Evolutionary conservation across 2,329 filamentous ascomycete species (phyloP), one percentile per base, ranked within the genome.

Genomic region (Aspergillus fumigatus): DNA sequence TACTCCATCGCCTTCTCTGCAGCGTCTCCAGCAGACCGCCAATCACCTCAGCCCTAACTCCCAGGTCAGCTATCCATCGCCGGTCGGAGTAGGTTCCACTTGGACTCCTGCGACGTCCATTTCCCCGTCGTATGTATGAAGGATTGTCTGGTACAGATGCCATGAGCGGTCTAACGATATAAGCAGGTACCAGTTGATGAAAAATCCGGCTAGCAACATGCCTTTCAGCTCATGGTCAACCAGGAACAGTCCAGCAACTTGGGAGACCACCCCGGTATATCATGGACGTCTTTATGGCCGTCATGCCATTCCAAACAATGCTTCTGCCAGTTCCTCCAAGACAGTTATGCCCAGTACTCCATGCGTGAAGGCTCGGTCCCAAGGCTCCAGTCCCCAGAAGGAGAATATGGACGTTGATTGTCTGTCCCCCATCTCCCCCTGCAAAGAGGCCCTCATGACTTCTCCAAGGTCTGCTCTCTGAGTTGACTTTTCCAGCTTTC

Each of bases 61-160:
- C 26, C 73, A 76, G 60, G 66, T 70, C 48, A 79, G 73, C 63
- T 76, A 72, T 62, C 67, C 72, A 47, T 79, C 77, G 52, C 76
- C 77, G 48, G 68, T 70, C 53, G 76, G 73, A 48, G 68, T 73
- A 38, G 73, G 71, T 55, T 67, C 73, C 51, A 68, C 70, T 57
- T 79, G 76, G 74, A 79, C 77, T 56, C 77, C 77, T 23, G 77
- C 76, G 54, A 78, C 77, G 52, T 78, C 77, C 17, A 77, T 79
- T 54, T 79, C 77, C 52, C 77, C 77, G 60, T 73, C 75, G 77
- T 79, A 74, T 68, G 76, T 73, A 51, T 55, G 23, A 40, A 53
- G 40, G 41, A 48, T 48, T 54, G 40, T 52, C 51, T 53, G 35
- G 43, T 48, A 35, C 4, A 50, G 10, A 29, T 52, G 26, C 4